phyloP scores from a whole-genome alignment of 129 eudicot species.

The Apium graveolens region DNA sequence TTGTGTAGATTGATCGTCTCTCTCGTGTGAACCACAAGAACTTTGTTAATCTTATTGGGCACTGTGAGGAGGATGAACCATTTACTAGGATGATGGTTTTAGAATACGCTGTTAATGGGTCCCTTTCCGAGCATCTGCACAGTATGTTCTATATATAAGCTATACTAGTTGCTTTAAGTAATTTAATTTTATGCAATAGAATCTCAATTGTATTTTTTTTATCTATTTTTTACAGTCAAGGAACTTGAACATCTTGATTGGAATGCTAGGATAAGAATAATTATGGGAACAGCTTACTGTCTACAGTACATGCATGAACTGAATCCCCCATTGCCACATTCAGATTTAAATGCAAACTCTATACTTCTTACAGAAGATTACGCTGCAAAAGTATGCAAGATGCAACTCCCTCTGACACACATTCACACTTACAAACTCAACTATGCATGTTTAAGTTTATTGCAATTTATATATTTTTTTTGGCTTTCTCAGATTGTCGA shows the following conservation, averaged over 20 bases:
- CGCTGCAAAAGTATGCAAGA: slow-evolving; percentile 68
- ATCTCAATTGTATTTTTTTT: neutral
- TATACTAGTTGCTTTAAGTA: neutral
- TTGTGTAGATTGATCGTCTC: slow-evolving; percentile 56
- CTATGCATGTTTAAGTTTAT: neutral
- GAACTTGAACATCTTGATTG: slow-evolving; percentile 92
- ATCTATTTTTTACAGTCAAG: slow-evolving; percentile 34
- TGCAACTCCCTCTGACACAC: neutral
- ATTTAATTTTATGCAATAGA: neutral
- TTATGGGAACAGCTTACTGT: slow-evolving; percentile 89
- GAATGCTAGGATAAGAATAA: slow-evolving; percentile 69
- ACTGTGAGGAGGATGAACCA: slow-evolving; percentile 89
- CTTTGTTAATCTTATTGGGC: slow-evolving; percentile 76
- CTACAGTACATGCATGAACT: slow-evolving; percentile 79
- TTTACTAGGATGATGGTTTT: slow-evolving; percentile 93
- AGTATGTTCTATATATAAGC: slow-evolving; percentile 32
- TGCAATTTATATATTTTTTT: neutral
- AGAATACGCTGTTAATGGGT: slow-evolving; percentile 89
- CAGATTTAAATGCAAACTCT: slow-evolving; percentile 38
- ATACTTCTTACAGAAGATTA: slow-evolving; percentile 80
- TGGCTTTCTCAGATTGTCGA: slow-evolving; percentile 54
- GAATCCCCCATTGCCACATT: slow-evolving; percentile 57
- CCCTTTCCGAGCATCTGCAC: slow-evolving; percentile 83
- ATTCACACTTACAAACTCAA: neutral
- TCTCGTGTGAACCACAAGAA: slow-evolving; percentile 93